A percentile compares a stretch with the other conserved stretches of the same genome.
phyloP scores from a whole-genome alignment of 805 yeast species.

The Teunomyces tritomae region DNA sequence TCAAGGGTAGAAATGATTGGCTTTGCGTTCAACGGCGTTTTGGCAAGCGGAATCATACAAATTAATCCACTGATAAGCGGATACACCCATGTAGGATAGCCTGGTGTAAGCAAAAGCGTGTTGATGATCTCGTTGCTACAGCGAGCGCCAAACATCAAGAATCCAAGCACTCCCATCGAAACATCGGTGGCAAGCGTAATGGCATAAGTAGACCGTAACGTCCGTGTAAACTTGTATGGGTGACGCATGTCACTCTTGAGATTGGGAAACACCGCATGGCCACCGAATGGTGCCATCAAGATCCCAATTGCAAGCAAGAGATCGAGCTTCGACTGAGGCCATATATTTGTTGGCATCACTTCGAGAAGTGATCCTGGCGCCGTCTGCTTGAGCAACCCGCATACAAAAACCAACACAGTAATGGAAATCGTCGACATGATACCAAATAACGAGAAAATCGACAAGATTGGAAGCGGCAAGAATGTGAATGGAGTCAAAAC shows the following conservation, averaged over 20 bases:
- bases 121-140: constrained; percentile 76
- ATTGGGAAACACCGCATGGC: constrained; percentile 81
- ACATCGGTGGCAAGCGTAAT: constrained; percentile 59
- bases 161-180: constrained; percentile 63
- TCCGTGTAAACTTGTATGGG: constrained; percentile 55
- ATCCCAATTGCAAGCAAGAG: constrained; percentile 57
- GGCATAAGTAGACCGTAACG: constrained; percentile 54
- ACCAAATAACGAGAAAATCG: constrained; percentile 55
- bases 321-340: constrained; percentile 31
- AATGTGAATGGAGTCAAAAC: constrained; percentile 77
- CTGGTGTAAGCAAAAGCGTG: constrained; percentile 60
- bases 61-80: constrained; percentile 29
- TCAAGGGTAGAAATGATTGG: constrained; percentile 42
- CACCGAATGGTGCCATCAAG: constrained; percentile 78
- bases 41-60: constrained; percentile 40
- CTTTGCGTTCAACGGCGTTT: constrained; percentile 36
- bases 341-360: constrained; percentile 40
- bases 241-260: constrained; percentile 72
- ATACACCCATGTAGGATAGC: constrained; percentile 62
- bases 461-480: constrained; percentile 53
- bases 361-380: constrained; percentile 57
- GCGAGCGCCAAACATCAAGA: constrained; percentile 73
- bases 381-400: constrained; percentile 41
- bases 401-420: constrained; percentile 41
- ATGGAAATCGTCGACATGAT: constrained; percentile 53